Conservation (phyloP, 306 rosid genomes). For the Cicer pinnatifidum region DNA sequence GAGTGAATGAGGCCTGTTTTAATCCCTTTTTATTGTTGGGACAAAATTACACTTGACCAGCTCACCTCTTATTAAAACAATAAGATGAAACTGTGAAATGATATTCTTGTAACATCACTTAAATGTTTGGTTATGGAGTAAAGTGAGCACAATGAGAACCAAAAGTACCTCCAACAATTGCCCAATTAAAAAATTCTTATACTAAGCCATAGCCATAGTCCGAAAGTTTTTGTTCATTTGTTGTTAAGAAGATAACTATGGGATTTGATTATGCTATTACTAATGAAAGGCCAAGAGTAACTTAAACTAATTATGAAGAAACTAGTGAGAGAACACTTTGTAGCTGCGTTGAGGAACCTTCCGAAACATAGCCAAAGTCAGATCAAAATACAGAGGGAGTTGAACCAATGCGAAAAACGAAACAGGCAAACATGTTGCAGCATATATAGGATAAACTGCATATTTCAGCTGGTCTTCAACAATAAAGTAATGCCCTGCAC, state of each 20-base stretch:
- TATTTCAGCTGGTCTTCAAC: constrained; percentile 34
- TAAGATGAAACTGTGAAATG: too few relatives aligned
- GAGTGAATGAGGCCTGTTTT: too few relatives aligned
- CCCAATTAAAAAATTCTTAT: not conserved
- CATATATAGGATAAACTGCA: constrained; percentile 54
- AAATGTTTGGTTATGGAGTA: too few relatives aligned
- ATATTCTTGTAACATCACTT: too few relatives aligned
- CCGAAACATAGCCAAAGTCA: constrained; percentile 42
- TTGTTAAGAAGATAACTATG: not conserved
- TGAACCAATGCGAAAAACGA: constrained; percentile 53
- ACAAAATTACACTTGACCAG: too few relatives aligned
- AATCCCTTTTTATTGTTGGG: too few relatives aligned
- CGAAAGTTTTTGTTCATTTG: not conserved
- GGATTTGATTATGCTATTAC: not conserved
- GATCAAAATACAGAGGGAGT: constrained; percentile 57
- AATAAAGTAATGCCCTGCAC: constrained; percentile 52
- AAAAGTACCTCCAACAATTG: not conserved
- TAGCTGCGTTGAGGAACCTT: constrained; percentile 60
- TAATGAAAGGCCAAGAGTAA: constrained; percentile 25
- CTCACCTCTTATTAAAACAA: too few relatives aligned
- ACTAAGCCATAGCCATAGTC: not conserved
- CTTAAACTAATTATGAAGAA: not conserved
- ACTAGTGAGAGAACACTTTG: constrained; percentile 32
- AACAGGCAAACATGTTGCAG: constrained; percentile 49
- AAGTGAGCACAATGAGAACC: too few relatives aligned